Conservation (phyloP, 805 yeast species). For the Wickerhamia fluorescens region DNA sequence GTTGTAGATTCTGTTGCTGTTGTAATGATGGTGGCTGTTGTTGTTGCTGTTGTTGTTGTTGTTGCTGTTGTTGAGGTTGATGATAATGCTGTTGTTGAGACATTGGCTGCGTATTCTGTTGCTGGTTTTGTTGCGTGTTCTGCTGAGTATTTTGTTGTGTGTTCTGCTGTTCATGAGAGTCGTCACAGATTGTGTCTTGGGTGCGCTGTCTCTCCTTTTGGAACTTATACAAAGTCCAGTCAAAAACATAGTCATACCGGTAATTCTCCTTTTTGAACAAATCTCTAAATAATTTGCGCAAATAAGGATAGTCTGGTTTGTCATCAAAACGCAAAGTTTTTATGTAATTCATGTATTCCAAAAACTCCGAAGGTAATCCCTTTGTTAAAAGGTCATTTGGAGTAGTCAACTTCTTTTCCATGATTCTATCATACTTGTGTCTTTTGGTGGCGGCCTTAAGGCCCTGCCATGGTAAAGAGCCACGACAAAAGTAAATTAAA, state of each 20-base stretch:
- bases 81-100: slow-evolving; percentile 10
- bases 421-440: slow-evolving; percentile 92
- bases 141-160: slow-evolving; percentile 14
- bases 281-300: slow-evolving; percentile 86
- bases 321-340: slow-evolving; percentile 91
- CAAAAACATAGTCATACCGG: slow-evolving; percentile 89
- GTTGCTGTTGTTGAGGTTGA: slow-evolving; percentile 4
- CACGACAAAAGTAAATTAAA: slow-evolving; percentile 87
- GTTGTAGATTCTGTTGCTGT: neutral
- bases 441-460: slow-evolving; percentile 94
- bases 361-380: slow-evolving; percentile 88
- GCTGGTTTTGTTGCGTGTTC: slow-evolving; percentile 8
- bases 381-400: slow-evolving; percentile 80
- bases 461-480: slow-evolving; percentile 98
- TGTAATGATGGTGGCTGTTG: slow-evolving; percentile 2
- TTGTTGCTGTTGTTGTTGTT: slow-evolving; percentile 10
- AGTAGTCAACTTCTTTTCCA: slow-evolving; percentile 91
- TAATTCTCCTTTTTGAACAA: slow-evolving; percentile 82
- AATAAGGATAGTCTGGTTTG: slow-evolving; percentile 87
- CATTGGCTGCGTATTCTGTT: slow-evolving; percentile 2
- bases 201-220: slow-evolving; percentile 52
- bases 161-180: slow-evolving; percentile 23
- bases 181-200: too few species aligned
- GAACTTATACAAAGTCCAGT: slow-evolving; percentile 89
- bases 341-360: slow-evolving; percentile 80